phyloP scores from a whole-genome alignment of 805 yeast genomes.

The Lipomyces orientalis region DNA sequence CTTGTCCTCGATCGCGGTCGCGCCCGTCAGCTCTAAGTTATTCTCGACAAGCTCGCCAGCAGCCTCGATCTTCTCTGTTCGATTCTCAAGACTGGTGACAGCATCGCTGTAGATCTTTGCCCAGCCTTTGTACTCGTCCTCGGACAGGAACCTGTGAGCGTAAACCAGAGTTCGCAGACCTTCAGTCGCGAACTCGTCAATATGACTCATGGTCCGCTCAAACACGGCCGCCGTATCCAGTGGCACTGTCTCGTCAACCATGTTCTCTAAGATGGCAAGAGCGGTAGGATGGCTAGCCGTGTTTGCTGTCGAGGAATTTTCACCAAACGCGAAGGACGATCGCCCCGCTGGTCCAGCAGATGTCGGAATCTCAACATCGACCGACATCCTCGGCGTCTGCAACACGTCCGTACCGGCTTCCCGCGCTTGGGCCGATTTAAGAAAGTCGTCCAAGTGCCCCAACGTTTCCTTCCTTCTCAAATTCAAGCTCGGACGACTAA shows the following conservation, averaged over 20 bases:
- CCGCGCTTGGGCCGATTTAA: slow-evolving; percentile 39
- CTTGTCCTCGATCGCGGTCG: slow-evolving; percentile 97
- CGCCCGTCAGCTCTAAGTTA: slow-evolving; percentile 76
- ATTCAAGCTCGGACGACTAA: slow-evolving; percentile 41
- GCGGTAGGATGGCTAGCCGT: slow-evolving; percentile 6
- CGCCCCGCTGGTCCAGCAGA: slow-evolving; percentile 16
- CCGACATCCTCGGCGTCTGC: slow-evolving; percentile 21
- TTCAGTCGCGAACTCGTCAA: slow-evolving; percentile 93
- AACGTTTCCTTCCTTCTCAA: slow-evolving; percentile 41
- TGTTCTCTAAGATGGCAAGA: slow-evolving; percentile 16
- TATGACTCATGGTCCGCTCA: slow-evolving; percentile 84
- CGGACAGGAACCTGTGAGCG: slow-evolving; percentile 73
- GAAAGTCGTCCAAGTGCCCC: slow-evolving; percentile 41
- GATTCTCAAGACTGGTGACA: slow-evolving; percentile 70
- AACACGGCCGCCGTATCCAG: slow-evolving; percentile 75
- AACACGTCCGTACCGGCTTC: slow-evolving; percentile 38
- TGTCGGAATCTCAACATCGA: slow-evolving; percentile 25
- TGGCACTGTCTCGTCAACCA: slow-evolving; percentile 60
- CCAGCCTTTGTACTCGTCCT: slow-evolving; percentile 69
- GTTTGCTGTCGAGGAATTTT: slow-evolving; percentile 10
- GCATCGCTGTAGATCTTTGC: slow-evolving; percentile 70
- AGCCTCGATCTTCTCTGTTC: slow-evolving; percentile 68
- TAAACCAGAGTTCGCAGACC: slow-evolving; percentile 91
- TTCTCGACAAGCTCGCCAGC: slow-evolving; percentile 77
- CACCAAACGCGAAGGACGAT: slow-evolving; percentile 13